Percentiles rank a stretch among this genome's conserved stretches.
Evolutionary conservation across 768 basidiomycete species (phyloP).

Genomic region (Lepiota venenata): DNA sequence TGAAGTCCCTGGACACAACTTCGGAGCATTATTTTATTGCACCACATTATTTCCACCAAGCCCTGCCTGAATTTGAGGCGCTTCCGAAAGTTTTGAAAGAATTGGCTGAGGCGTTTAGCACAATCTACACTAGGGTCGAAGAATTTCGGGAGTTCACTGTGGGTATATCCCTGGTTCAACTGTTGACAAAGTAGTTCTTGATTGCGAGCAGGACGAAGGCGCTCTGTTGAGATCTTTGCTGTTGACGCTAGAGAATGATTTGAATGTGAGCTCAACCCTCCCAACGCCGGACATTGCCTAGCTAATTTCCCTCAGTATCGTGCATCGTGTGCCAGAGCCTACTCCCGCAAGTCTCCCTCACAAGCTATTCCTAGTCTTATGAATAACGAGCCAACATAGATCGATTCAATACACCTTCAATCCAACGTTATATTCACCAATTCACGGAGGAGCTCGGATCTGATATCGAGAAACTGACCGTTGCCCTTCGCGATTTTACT

Average conservation of each 20-base stretch:
- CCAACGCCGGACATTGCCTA: not conserved
- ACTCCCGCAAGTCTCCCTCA: not conserved
- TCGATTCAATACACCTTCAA: constrained; percentile 5
- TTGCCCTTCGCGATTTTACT: not conserved
- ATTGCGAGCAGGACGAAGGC: not conserved
- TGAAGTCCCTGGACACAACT: not conserved
- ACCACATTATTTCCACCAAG: constrained; percentile 1
- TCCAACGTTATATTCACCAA: constrained; percentile 7
- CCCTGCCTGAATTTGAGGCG: not conserved
- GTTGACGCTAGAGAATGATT: not conserved
- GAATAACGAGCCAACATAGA: not conserved
- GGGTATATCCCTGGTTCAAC: not conserved
- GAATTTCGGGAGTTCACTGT: constrained; percentile 7
- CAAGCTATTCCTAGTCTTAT: not conserved
- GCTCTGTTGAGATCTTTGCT: not conserved
- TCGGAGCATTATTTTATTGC: not conserved
- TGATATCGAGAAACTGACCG: not conserved
- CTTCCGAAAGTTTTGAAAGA: not conserved
- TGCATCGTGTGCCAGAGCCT: constrained; percentile 2
- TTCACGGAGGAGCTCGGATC: not conserved
- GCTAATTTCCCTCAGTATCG: not conserved
- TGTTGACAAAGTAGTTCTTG: not conserved
- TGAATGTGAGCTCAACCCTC: not conserved
- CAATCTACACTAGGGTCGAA: not conserved
- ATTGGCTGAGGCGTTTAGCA: not conserved